Evolutionary conservation across 306 rosid species (phyloP), one percentile per base, ranked within the genome.

Genomic region (Sesbania bispinosa): DNA sequence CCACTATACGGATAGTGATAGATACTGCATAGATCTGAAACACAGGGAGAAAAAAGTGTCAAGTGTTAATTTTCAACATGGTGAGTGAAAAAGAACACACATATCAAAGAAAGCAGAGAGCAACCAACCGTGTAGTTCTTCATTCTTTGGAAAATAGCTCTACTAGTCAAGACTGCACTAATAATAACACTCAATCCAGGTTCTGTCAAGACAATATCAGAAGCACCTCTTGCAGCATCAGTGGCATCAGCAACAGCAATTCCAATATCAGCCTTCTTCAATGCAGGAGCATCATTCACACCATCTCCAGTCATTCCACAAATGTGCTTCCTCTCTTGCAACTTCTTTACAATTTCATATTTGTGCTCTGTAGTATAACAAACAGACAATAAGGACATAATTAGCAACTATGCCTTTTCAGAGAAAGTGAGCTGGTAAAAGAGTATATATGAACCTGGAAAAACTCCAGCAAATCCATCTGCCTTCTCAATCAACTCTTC

Each of bases 281-380:
- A 78, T 24, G 99, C 99, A 48, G 97, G 99, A 64, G 99, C 99
- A 71, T 95, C 99, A 6, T 95, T 92, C 72, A 95, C 99, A 80
- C 99, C 99, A 82, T 95, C 99, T 45, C 99, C 99, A 0, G 99
- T 95, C 99, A 95, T 91, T 81, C 99, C 99, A 86, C 96, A 89
- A 55, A 95, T 89, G 88, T 95, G 97, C 84, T 95, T 95, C 72
- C 90, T 85, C 87, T 89, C 99, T 71, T 95, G 99, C 79, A 95
- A 69, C 85, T 95, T 95, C 92, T 78, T 95, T 19, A 95, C 99
- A 62, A 95, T 95, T 74, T 89, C 99, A 59, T 95, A 95, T 30
- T 95, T 95, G 89, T 95, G 99, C 68, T 95, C 99, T 95, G 38
- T 1, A 64, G 33, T 58, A 20, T 13, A 47, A 15, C 47, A 13